Conservation (phyloP, 179 eudicot species). For the Silene vulgaris region DNA sequence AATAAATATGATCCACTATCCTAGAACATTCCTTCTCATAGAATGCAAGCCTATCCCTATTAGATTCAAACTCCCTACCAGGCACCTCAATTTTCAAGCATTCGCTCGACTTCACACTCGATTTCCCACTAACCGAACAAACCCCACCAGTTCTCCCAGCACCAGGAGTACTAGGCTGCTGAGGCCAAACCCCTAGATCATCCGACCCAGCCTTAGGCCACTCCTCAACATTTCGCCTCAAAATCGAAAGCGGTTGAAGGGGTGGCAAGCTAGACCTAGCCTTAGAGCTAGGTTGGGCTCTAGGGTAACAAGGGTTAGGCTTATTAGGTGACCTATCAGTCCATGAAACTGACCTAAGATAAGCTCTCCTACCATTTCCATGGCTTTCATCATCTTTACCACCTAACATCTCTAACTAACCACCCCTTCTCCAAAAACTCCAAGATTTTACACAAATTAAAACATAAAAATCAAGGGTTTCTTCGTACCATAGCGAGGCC, state of each 20-base stretch:
- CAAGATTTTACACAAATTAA: slow-evolving; percentile 19
- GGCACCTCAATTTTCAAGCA: slow-evolving; percentile 30
- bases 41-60: slow-evolving; percentile 71
- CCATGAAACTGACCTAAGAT: slow-evolving; percentile 79
- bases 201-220: slow-evolving; percentile 94
- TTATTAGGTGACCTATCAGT: slow-evolving; percentile 59
- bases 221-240: slow-evolving; percentile 52
- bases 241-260: slow-evolving; percentile 69
- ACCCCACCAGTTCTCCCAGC: slow-evolving; percentile 38
- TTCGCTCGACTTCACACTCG: slow-evolving; percentile 31
- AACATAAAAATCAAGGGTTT: slow-evolving; percentile 30
- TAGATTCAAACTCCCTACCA: slow-evolving; percentile 53
- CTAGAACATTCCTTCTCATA: slow-evolving; percentile 83
- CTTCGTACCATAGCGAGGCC: slow-evolving; percentile 5
- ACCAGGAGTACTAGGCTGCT: slow-evolving; percentile 63
- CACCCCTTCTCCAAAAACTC: slow-evolving; percentile 11
- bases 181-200: slow-evolving; percentile 87
- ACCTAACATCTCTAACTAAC: slow-evolving; percentile 41
- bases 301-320: slow-evolving; percentile 36
- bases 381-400: slow-evolving; percentile 35
- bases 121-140: slow-evolving; percentile 25
- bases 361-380: slow-evolving; percentile 41
- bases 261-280: slow-evolving; percentile 69
- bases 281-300: slow-evolving; percentile 50
- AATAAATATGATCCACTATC: slow-evolving; percentile 66